Percentiles rank a stretch among this genome's conserved stretches.
phyloP scores from a whole-genome alignment of 306 rosid genomes.

The Sindora glabra region DNA sequence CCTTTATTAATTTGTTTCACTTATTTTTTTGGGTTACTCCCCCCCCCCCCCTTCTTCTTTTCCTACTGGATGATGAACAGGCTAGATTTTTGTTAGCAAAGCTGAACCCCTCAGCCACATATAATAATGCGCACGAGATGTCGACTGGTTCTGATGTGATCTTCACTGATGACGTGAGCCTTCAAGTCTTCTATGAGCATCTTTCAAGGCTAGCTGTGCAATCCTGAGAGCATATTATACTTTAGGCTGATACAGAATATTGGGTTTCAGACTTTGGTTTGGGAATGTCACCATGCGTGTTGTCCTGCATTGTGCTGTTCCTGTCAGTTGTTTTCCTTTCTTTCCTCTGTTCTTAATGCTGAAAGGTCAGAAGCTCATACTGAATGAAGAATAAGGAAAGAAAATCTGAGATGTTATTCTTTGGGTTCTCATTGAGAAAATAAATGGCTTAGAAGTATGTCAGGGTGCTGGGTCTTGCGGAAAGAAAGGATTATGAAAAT shows the following conservation, averaged over 20 bases:
- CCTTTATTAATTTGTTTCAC: background rate
- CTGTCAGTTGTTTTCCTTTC: conserved; percentile 33
- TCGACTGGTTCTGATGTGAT: conserved; percentile 88
- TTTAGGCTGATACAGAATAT: conserved; percentile 22
- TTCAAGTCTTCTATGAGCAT: conserved; percentile 97
- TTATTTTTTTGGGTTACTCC: too few relatives aligned
- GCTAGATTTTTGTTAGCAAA: conserved; percentile 92
- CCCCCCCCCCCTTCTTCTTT: too few relatives aligned
- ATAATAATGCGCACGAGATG: conserved; percentile 79
- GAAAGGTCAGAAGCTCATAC: conserved; percentile 35
- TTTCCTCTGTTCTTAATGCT: conserved; percentile 40
- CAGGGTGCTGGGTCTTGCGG: conserved; percentile 28
- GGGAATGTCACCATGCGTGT: conserved; percentile 26
- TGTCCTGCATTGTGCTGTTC: conserved; percentile 32
- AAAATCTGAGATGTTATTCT: conserved; percentile 32
- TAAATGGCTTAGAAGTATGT: conserved; percentile 26
- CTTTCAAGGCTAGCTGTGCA: conserved; percentile 97
- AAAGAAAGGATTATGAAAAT: conserved; percentile 34
- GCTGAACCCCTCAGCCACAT: conserved; percentile 96
- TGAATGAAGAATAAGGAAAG: conserved; percentile 39
- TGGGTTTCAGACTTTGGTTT: conserved; percentile 41
- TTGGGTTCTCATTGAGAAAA: conserved; percentile 42
- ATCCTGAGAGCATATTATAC: conserved; percentile 48
- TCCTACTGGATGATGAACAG: too few relatives aligned
- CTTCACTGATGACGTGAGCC: conserved; percentile 95